Base-by-base conservation (phyloP, 306 rosid species). In the Clitoria ternatea region DNA sequence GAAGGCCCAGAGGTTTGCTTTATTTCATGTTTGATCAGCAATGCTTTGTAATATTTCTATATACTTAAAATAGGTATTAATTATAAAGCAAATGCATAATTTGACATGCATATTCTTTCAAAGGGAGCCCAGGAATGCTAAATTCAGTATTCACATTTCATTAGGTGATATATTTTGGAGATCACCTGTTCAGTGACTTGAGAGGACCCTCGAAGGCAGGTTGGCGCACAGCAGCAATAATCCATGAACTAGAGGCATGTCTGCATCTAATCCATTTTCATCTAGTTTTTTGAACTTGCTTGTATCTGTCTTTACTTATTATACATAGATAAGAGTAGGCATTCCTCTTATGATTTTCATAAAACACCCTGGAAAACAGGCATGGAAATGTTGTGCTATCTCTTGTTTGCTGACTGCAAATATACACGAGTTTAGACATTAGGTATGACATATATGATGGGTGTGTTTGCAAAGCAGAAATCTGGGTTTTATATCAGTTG, bases 171-270 rank as follows among this genome's bases (percentile, higher is more conserved):
- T 94, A 94, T 86, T 94, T 94, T 83, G 98, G 98, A 59, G 98
- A 94, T 76, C 98, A 94, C 77, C 90, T 94, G 40, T 94, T 94
- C 61, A 90, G 98, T 1, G 98, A 94, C 80, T 84, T 94, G 82
- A 94, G 97, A 81, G 98, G 94, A 2, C 98, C 97, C 57, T 86
- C 94, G 57, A 94, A 90, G 86, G 96, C 97, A 78, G 98, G 98
- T 73, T 94, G 98, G 98, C 98, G 92, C 68, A 94, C 98, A 72
- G 98, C 92, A 40, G 98, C 98, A 39, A 83, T 94, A 85, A 94
- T 94, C 74, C 90, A 89, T 50, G 97, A 94, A 81, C 84, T 94
- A 57, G 96, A 94, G 82, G 98, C 91, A 83, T 39, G 80, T 50
- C 15, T 73, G 65, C 39, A 52, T 57, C 32, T 66, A 23, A 52